Conservation (phyloP, 257 asterid species). For the Solanum raphanifolium region DNA sequence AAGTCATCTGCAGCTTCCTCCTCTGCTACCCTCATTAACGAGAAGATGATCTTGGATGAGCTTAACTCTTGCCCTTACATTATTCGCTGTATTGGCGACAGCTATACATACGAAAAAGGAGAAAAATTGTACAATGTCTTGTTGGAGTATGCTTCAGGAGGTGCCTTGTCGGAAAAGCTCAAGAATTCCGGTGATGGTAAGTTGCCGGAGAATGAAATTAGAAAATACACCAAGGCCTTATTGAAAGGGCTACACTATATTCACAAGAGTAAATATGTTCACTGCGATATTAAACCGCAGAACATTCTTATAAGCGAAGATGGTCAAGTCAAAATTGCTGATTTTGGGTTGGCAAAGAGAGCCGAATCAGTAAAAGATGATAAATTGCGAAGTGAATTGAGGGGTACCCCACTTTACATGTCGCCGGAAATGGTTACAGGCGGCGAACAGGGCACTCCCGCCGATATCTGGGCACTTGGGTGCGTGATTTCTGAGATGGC, state of each 20-base stretch:
- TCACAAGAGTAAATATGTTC: constrained; percentile 61
- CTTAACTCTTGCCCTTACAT: constrained; percentile 47
- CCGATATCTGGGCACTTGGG: constrained; percentile 84
- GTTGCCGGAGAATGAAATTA: constrained; percentile 41
- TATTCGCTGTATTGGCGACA: constrained; percentile 57
- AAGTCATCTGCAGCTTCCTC: constrained; percentile 43
- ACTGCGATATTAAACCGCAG: constrained; percentile 82
- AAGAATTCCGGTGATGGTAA: constrained; percentile 13
- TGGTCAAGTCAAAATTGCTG: constrained; percentile 51
- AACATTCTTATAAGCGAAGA: constrained; percentile 42
- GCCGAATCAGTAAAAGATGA: not conserved
- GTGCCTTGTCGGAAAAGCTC: constrained; percentile 44
- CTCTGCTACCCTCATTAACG: constrained; percentile 39
- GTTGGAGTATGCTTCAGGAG: constrained; percentile 73
- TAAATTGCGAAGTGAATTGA: constrained; percentile 22
- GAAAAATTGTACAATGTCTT: constrained; percentile 64
- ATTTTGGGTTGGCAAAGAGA: constrained; percentile 72
- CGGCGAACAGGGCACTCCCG: constrained; percentile 50
- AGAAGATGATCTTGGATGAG: constrained; percentile 47
- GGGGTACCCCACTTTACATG: constrained; percentile 93
- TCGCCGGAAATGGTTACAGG: constrained; percentile 80
- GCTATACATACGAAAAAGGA: constrained; percentile 48
- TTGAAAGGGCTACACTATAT: constrained; percentile 44
- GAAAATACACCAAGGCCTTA: constrained; percentile 31
- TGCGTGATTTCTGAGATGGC: constrained; percentile 69